Base-by-base conservation (phyloP, 768 basidiomycete genomes). In the Amanita muscaria region DNA sequence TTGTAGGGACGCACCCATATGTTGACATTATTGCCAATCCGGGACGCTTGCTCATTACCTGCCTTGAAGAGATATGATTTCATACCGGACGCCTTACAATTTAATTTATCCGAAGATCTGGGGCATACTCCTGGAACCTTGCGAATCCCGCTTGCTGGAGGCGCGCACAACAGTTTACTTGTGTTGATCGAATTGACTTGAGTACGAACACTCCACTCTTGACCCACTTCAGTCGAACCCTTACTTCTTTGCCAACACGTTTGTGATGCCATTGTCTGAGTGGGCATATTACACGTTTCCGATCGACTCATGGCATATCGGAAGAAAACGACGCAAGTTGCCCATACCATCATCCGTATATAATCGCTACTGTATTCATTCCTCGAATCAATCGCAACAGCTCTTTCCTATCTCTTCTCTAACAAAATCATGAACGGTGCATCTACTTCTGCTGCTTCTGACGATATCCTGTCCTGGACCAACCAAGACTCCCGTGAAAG, bases 401-500 rank as follows among this genome's bases (percentile, higher is more conserved):
- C 50, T 35, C 55, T 55, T 48, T 56, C 49, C 47, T 48, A 34
- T 32, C 45, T 46, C 43, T 35, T 43, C 40, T 47, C 52, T 49
- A 56, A n/a, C n/a, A n/a, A n/a, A n/a, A n/a, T n/a, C 52, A 56
- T 53, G 49, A 38, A 55, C 58, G 49, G 79, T 78, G 76, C 18
- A 9, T 6, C 18, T 18, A 15, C 34, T 18, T 57, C 73, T 37
- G 64, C 70, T 54, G 57, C 71, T 46, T 67, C 75, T 46, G 75
- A 79, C 63, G 85, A 88, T 48, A 69, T 87, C 39, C 76, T 88
- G 60, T 86, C 80, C 43, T 91, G 88, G 88, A 89, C 88, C 36
- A 87, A 82, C 64, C 79, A 83, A 54, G 87, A 90, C 62, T 82
- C 85, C 54, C 81, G 85, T 39, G 81, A 88, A 61, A 90, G 88